Percentiles rank a stretch among this genome's conserved stretches.
These are phyloP conservation scores for Curvularia hawaiiensis DNA, from an alignment of 2,329 filamentous ascomycete species.

Conservation along the genomic window DNA sequence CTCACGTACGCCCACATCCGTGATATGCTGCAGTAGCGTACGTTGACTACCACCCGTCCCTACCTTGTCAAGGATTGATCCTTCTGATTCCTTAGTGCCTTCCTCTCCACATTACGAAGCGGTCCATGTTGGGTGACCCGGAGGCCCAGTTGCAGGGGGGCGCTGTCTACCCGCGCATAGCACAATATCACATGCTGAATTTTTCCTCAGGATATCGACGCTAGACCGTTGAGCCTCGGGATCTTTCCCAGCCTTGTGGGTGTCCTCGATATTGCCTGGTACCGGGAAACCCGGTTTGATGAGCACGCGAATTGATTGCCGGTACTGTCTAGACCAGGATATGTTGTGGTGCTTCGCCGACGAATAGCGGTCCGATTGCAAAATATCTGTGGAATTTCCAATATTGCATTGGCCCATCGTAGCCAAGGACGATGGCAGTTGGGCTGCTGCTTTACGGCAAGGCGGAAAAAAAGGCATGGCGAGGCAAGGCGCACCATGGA, in stretches of 20 bases:
- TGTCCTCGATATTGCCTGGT: constrained; percentile 15
- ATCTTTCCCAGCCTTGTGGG: constrained; percentile 19
- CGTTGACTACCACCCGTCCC: constrained; percentile 11
- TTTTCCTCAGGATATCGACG: neutral
- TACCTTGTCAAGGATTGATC: constrained; percentile 2
- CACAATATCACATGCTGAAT: constrained; percentile 12
- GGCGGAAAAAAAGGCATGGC: constrained; percentile 7
- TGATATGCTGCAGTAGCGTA: constrained; percentile 19
- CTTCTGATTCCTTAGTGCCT: constrained; percentile 8
- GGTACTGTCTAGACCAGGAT: constrained; percentile 5
- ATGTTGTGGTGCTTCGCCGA: neutral
- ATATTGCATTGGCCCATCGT: constrained; percentile 4
- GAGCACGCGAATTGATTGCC: constrained; percentile 1
- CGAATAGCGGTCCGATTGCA: constrained; percentile 5
- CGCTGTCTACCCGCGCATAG: constrained; percentile 4
- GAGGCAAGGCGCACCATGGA: constrained; percentile 4
- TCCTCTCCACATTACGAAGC: constrained; percentile 15
- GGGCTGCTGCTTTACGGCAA: constrained; percentile 5
- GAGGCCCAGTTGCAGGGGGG: constrained; percentile 5
- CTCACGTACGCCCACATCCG: constrained; percentile 5
- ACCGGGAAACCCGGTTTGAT: constrained; percentile 10
- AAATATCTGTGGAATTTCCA: constrained; percentile 8
- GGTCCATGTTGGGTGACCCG: constrained; percentile 3
- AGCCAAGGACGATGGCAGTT: neutral
- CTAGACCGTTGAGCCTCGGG: constrained; percentile 21